Conservation (phyloP, 2,329 filamentous ascomycete species). For the Fusarium haematococcum region DNA sequence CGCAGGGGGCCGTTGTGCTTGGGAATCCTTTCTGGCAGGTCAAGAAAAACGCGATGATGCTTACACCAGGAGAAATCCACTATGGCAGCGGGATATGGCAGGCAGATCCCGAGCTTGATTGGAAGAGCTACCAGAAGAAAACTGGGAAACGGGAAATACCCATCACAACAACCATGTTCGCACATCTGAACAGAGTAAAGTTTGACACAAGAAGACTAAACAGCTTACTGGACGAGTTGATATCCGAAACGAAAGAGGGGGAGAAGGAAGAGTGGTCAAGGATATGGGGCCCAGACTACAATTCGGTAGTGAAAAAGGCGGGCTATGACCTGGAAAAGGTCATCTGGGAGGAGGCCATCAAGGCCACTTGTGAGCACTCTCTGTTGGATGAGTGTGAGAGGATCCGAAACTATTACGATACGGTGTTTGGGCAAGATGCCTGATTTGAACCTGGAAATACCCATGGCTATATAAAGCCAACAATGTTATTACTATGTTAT, state of each 20-base stretch:
- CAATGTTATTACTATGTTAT: neutral
- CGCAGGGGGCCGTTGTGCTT: slow-evolving; percentile 33
- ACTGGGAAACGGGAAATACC: neutral
- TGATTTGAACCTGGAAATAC: neutral
- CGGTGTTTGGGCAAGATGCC: slow-evolving; percentile 25
- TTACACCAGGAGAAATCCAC: slow-evolving; percentile 26
- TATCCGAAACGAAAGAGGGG: slow-evolving; percentile 15
- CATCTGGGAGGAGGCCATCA: slow-evolving; percentile 41
- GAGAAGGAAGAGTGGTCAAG: slow-evolving; percentile 8
- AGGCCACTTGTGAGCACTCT: slow-evolving; percentile 29
- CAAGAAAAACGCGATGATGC: slow-evolving; percentile 13
- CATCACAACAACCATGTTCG: slow-evolving; percentile 38
- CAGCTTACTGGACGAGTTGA: slow-evolving; percentile 11
- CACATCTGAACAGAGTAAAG: slow-evolving; percentile 41
- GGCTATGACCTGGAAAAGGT: slow-evolving; percentile 41
- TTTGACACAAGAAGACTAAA: slow-evolving; percentile 33
- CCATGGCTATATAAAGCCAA: neutral
- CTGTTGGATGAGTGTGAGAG: slow-evolving; percentile 38
- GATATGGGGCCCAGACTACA: slow-evolving; percentile 33
- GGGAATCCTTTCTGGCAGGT: slow-evolving; percentile 39
- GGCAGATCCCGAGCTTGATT: slow-evolving; percentile 40
- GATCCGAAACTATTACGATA: slow-evolving; percentile 37
- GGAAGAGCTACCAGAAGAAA: slow-evolving; percentile 8
- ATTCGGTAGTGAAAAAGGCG: slow-evolving; percentile 21
- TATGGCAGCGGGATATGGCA: slow-evolving; percentile 43